Evolutionary conservation across 2,329 filamentous ascomycete genomes (phyloP).

Genomic region (Apiospora hydei): DNA sequence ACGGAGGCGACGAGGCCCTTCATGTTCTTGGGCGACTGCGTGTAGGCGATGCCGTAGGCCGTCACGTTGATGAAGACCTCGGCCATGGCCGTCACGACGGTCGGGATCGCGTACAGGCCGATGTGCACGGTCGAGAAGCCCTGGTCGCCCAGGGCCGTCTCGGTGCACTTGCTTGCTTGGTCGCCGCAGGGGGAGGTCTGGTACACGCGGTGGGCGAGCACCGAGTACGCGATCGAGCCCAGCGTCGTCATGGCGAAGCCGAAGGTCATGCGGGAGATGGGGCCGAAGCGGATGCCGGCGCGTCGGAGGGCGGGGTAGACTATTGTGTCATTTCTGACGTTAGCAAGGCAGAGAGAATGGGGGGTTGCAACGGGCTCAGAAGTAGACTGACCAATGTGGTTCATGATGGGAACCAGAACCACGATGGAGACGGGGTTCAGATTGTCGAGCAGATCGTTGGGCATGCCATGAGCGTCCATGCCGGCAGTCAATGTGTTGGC

Average conservation of each 20-base stretch:
- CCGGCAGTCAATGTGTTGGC: slow-evolving; percentile 49
- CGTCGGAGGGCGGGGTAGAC: slow-evolving; percentile 66
- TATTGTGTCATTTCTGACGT: slow-evolving; percentile 38
- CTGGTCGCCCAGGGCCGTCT: slow-evolving; percentile 39
- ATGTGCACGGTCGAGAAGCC: slow-evolving; percentile 50
- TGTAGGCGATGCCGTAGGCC: slow-evolving; percentile 71
- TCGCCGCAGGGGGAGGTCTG: slow-evolving; percentile 56
- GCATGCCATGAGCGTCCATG: slow-evolving; percentile 52
- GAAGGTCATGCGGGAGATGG: slow-evolving; percentile 62
- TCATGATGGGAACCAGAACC: slow-evolving; percentile 60
- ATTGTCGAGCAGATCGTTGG: slow-evolving; percentile 68
- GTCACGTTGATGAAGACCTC: slow-evolving; percentile 70
- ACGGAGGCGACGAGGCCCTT: slow-evolving; percentile 64
- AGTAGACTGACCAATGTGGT: slow-evolving; percentile 49
- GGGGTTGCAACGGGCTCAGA: slow-evolving; percentile 42
- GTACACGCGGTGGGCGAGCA: slow-evolving; percentile 67
- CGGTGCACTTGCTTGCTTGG: slow-evolving; percentile 33
- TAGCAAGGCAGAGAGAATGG: neutral
- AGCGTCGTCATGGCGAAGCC: slow-evolving; percentile 60
- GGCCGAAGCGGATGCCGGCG: slow-evolving; percentile 60
- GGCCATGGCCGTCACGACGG: slow-evolving; percentile 58
- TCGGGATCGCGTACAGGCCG: slow-evolving; percentile 59
- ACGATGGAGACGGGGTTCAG: slow-evolving; percentile 67
- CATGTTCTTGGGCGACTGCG: slow-evolving; percentile 72
- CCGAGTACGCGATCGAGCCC: slow-evolving; percentile 62